Conservation (phyloP, 352 stramenopile species). For the Blastocystis sp. region DNA sequence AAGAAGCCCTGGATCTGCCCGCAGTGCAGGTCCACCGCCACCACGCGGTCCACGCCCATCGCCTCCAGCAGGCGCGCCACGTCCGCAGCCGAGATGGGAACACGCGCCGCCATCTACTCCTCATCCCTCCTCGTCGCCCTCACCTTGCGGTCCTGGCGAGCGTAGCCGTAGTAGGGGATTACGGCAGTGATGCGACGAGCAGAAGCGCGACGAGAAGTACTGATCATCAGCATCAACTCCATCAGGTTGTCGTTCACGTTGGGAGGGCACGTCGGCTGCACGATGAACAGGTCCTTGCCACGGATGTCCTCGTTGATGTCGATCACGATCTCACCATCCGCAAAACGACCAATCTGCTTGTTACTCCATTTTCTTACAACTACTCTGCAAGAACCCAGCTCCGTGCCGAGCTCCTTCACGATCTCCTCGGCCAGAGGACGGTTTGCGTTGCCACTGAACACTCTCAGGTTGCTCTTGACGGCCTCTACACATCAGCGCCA, state of each 20-base stretch:
- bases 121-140: not conserved
- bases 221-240: constrained; percentile 94
- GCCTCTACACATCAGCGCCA: not conserved
- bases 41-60: constrained; percentile 87
- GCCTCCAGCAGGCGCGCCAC: constrained; percentile 85
- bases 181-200: constrained; percentile 97
- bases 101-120: constrained; percentile 77
- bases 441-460: constrained; percentile 97
- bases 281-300: constrained; percentile 98
- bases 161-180: constrained; percentile 86
- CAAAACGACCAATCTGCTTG: constrained; percentile 77
- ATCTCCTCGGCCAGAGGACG: constrained; percentile 91
- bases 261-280: constrained; percentile 94
- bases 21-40: constrained; percentile 88
- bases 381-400: constrained; percentile 79
- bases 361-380: not conserved
- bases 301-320: constrained; percentile 99
- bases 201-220: constrained; percentile 91
- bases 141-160: constrained; percentile 86
- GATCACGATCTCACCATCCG: constrained; percentile 98
- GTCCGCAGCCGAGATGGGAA: constrained; percentile 94
- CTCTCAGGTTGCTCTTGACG: constrained; percentile 69
- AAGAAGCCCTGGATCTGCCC: constrained; percentile 97
- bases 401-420: constrained; percentile 90
- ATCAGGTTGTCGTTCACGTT: constrained; percentile 99